Conservation (phyloP, 805 yeast genomes). For the Candida vaughaniae region DNA sequence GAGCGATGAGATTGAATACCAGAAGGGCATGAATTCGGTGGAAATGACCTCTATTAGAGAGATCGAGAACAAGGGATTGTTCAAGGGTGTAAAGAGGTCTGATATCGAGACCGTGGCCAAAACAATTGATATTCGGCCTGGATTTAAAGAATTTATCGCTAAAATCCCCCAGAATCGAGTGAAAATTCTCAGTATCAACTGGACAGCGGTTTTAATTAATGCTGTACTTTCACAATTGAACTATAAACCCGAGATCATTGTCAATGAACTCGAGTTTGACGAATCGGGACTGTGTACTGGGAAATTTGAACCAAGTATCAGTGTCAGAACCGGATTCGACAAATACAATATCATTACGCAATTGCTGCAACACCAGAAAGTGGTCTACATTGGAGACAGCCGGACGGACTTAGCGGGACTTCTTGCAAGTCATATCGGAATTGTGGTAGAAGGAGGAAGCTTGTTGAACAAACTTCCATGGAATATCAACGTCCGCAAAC, state of each 20-base stretch:
- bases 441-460: constrained; percentile 40
- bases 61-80: constrained; percentile 36
- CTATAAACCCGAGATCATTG: constrained; percentile 25
- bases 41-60: constrained; percentile 51
- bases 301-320: constrained; percentile 16
- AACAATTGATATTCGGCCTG: constrained; percentile 37
- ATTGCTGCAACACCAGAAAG: constrained; percentile 13
- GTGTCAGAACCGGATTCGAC: constrained; percentile 54
- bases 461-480: constrained; percentile 23
- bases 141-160: constrained; percentile 35
- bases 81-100: constrained; percentile 36
- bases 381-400: constrained; percentile 62
- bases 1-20: constrained; percentile 45
- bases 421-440: constrained; percentile 45
- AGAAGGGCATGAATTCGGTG: constrained; percentile 41
- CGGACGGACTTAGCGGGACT: constrained; percentile 56
- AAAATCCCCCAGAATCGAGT: constrained; percentile 43
- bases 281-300: constrained; percentile 30
- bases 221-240: constrained; percentile 15
- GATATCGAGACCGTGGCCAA: constrained; percentile 34
- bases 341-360: constrained; percentile 31
- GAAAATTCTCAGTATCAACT: constrained; percentile 56
- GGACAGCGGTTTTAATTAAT: constrained; percentile 53
- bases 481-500: constrained; percentile 6
- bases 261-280: constrained; percentile 50